Conservation (phyloP, 768 basidiomycete species). For the Rhizopogon vulgaris region DNA sequence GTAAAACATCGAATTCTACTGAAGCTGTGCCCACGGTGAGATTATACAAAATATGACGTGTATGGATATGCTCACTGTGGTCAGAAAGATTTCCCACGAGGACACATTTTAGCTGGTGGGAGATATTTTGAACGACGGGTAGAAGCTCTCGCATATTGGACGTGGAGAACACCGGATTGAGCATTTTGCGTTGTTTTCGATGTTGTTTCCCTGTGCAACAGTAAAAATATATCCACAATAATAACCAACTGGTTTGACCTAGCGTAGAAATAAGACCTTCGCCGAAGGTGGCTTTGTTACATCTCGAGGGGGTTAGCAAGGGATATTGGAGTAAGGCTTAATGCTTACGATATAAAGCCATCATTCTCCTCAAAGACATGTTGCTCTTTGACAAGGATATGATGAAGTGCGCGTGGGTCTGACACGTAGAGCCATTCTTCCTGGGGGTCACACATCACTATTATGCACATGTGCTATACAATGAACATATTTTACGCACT, state of each 20-base stretch:
- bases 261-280: conserved; percentile 22
- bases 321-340: neutral
- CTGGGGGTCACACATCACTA: conserved; percentile 3
- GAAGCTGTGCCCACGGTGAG: too few relatives aligned
- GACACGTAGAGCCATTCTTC: conserved; percentile 16
- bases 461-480: neutral
- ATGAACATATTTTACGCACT: conserved; percentile 18
- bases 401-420: conserved; percentile 24
- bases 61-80: too few relatives aligned
- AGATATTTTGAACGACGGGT: neutral
- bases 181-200: conserved; percentile 4
- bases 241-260: conserved; percentile 6
- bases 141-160: conserved; percentile 4
- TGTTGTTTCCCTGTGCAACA: conserved; percentile 1
- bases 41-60: too few relatives aligned
- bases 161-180: conserved; percentile 4
- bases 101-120: neutral
- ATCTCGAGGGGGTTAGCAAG: neutral
- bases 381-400: conserved; percentile 23
- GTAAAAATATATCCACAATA: neutral
- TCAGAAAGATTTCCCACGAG: neutral
- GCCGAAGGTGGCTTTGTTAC: conserved; percentile 17
- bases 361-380: conserved; percentile 20
- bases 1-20: conserved; percentile 17
- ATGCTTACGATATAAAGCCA: conserved; percentile 11